These are phyloP conservation scores for Boechera divaricarpa DNA, from an alignment of 345 rosid genomes.

Conservation along the genomic window DNA sequence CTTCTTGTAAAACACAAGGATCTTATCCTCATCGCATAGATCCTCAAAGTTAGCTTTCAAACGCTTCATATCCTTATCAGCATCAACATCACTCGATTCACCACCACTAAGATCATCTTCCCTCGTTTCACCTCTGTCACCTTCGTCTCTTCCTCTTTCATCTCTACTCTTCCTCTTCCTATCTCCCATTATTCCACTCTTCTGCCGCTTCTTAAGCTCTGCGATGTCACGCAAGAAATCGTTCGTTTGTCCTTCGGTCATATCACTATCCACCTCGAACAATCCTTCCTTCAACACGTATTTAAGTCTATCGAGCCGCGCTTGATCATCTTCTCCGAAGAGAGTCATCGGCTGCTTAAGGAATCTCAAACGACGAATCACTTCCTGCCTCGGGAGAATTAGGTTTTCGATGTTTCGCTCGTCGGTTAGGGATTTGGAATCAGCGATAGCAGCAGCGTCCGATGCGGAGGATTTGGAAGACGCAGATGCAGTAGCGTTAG, in stretches of 20 bases:
- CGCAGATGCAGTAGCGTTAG: conserved; percentile 44
- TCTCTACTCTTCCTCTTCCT: conserved; percentile 87
- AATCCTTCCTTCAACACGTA: conserved; percentile 78
- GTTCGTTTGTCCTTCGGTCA: conserved; percentile 96
- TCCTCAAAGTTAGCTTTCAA: conserved; percentile 92
- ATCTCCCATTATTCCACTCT: conserved; percentile 71
- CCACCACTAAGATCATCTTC: conserved; percentile 85
- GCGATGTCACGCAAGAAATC: conserved; percentile 93
- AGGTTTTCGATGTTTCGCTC: conserved; percentile 86
- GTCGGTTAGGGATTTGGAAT: conserved; percentile 73
- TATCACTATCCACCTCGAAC: conserved; percentile 93
- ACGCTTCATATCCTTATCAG: conserved; percentile 81
- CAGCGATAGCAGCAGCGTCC: conserved; percentile 47
- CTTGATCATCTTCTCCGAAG: conserved; percentile 88
- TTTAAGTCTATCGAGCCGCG: conserved; percentile 85
- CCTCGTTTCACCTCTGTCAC: conserved; percentile 65
- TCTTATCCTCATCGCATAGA: conserved; percentile 90
- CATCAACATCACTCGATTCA: conserved; percentile 89
- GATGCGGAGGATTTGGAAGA: conserved; percentile 47
- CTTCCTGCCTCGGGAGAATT: conserved; percentile 83
- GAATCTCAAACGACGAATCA: conserved; percentile 85
- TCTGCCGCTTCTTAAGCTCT: conserved; percentile 93
- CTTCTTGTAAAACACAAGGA: conserved; percentile 88
- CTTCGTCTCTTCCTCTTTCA: conserved; percentile 74
- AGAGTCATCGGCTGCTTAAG: conserved; percentile 94